Evolutionary conservation across 2,329 filamentous ascomycete genomes (phyloP).

Genomic region (Paraphaeosphaeria minitans): DNA sequence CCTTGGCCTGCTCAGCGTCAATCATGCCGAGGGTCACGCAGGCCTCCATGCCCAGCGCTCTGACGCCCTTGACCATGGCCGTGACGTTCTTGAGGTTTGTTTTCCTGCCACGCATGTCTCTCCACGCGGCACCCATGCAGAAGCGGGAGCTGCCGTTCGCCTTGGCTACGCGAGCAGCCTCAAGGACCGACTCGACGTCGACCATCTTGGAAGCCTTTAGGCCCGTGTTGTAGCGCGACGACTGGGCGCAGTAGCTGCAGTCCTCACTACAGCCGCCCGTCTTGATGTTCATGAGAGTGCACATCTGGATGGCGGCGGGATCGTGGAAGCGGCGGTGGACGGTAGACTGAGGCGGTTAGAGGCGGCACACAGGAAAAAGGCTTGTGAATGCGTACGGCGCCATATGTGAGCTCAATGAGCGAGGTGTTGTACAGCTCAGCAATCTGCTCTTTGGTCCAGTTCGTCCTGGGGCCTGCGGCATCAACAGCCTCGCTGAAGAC

Average conservation of each 20-base stretch:
- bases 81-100: slow-evolving; percentile 82
- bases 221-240: slow-evolving; percentile 77
- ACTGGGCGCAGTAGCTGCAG: slow-evolving; percentile 91
- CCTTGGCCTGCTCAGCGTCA: slow-evolving; percentile 76
- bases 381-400: slow-evolving; percentile 60
- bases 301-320: slow-evolving; percentile 84
- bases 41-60: slow-evolving; percentile 82
- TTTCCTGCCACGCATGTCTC: slow-evolving; percentile 91
- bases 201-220: slow-evolving; percentile 80
- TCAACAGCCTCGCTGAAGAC: slow-evolving; percentile 58
- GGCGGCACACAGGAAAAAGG: slow-evolving; percentile 8
- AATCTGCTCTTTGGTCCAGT: slow-evolving; percentile 84
- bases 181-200: slow-evolving; percentile 79
- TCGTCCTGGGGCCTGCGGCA: slow-evolving; percentile 66
- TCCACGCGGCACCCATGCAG: slow-evolving; percentile 94
- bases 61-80: slow-evolving; percentile 82
- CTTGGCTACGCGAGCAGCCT: slow-evolving; percentile 76
- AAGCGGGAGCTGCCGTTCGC: slow-evolving; percentile 87
- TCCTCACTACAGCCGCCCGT: slow-evolving; percentile 91
- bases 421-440: slow-evolving; percentile 80
- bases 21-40: slow-evolving; percentile 97
- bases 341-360: slow-evolving; percentile 59
- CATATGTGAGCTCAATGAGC: slow-evolving; percentile 76
- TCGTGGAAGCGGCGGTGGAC: slow-evolving; percentile 86
- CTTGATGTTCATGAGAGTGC: slow-evolving; percentile 96